A percentile compares a stretch with the other conserved stretches of the same genome.
Conservation (phyloP, 1,284 basidiomycete genomes). For the Pseudozyma hubeiensis region DNA sequence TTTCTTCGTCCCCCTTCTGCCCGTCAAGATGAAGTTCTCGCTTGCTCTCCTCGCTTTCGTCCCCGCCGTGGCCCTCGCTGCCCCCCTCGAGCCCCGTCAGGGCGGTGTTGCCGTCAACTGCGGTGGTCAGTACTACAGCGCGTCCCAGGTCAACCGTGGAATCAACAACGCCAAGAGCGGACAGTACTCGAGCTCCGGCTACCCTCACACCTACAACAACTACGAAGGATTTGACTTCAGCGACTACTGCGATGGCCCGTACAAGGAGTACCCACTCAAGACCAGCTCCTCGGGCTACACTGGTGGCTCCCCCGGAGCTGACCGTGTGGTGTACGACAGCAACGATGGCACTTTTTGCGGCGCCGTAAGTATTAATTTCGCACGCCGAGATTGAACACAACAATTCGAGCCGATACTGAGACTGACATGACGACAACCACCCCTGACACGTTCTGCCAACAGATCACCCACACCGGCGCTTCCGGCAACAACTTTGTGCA, state of each 20-base stretch:
- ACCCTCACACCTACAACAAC: slow-evolving; percentile 53
- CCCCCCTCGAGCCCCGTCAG: slow-evolving; percentile 49
- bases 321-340: slow-evolving; percentile 52
- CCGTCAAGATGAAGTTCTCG: slow-evolving; percentile 47
- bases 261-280: slow-evolving; percentile 44
- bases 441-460: background rate
- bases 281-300: slow-evolving; percentile 29
- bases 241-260: slow-evolving; percentile 47
- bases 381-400: no score
- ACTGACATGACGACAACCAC: background rate
- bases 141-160: slow-evolving; percentile 41
- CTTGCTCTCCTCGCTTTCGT: slow-evolving; percentile 43
- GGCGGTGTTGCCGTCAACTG: slow-evolving; percentile 48
- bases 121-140: slow-evolving; percentile 39
- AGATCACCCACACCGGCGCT: slow-evolving; percentile 57
- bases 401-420: background rate
- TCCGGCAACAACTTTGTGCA: slow-evolving; percentile 54
- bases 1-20: slow-evolving; percentile 4
- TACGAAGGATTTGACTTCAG: slow-evolving; percentile 58
- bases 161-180: slow-evolving; percentile 47
- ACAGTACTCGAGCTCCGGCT: slow-evolving; percentile 32
- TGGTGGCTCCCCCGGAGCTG: slow-evolving; percentile 56
- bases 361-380: slow-evolving; percentile 22
- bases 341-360: slow-evolving; percentile 48
- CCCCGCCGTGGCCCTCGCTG: slow-evolving; percentile 37